phyloP scores from a whole-genome alignment of 805 yeast species.

The Candida tammaniensis region DNA sequence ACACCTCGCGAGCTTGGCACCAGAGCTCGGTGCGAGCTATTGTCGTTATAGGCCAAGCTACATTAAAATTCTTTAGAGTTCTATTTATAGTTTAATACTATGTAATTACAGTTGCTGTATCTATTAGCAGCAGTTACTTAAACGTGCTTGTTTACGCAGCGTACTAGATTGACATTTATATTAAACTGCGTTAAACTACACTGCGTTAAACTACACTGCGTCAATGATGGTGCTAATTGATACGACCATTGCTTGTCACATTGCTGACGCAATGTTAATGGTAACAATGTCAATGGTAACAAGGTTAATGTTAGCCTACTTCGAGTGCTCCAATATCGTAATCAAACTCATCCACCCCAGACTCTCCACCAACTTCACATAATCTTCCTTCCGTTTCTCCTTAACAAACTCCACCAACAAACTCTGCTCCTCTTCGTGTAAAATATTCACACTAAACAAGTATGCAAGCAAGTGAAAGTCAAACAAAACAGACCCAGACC shows the following conservation, averaged over 20 bases:
- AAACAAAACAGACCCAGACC: slow-evolving; percentile 36
- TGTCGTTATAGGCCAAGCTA: no score
- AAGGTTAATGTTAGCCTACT: neutral
- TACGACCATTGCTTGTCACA: neutral
- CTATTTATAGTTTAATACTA: no score
- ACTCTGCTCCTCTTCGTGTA: slow-evolving; percentile 53
- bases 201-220: no score
- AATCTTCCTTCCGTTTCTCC: slow-evolving; percentile 40
- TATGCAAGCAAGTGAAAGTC: slow-evolving; percentile 78
- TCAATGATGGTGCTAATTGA: neutral
- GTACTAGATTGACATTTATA: no score
- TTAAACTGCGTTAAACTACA: no score
- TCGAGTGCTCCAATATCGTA: slow-evolving; percentile 45
- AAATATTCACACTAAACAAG: slow-evolving; percentile 52
- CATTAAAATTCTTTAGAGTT: no score
- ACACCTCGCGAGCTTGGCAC: no score
- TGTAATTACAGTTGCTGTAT: no score
- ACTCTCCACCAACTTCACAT: slow-evolving; percentile 51
- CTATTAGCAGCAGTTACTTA: no score
- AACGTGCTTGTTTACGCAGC: no score
- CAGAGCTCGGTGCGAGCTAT: no score
- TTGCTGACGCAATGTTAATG: neutral
- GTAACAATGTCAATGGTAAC: neutral
- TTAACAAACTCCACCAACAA: slow-evolving; percentile 49
- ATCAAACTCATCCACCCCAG: slow-evolving; percentile 84